Evolutionary conservation across 2,329 filamentous ascomycete genomes (phyloP), one percentile per base, ranked within the genome.

Genomic region (Delphinella strobiligena): DNA sequence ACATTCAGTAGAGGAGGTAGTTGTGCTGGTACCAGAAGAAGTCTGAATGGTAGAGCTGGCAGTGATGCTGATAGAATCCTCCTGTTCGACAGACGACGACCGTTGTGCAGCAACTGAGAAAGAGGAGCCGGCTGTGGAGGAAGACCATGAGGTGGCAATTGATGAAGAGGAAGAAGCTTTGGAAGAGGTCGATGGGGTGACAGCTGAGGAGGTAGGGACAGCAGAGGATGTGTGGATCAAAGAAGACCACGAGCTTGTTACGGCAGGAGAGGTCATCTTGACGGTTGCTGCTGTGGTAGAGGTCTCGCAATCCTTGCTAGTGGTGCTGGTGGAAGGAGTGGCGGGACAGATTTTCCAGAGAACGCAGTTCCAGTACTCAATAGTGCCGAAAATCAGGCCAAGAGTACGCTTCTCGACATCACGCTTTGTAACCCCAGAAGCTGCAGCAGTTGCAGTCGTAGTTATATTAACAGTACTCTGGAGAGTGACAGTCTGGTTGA

Each of bases 1-100:
- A 44, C 54, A 58, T 16, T 49, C 41, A n/a, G 50, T 44, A 24
- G 41, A 45, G 10, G 54, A 47, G 16, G 52, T 55, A 38, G 47
- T 50, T 17, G 47, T 48, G 12, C 38, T 18, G 31, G 48, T 48
- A 8, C 39, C 42, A 16, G 45, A 34, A 31, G 27, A 11, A 27
- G 22, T 27, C 22, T 27, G 22, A 7, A 27, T 27, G 12, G 35
- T 34, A 15, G 34, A 22, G 29, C 34, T 37, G 34, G 33, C 33
- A 22, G 38, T 29, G 24, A 11, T 22, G 10, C 17, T n/a, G 16
- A 19, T 41, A 27, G 12, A 12, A n/a, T n/a, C n/a, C n/a, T n/a
- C n/a, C n/a, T n/a, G n/a, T n/a, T n/a, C n/a, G n/a, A n/a, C n/a
- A n/a, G n/a, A n/a, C n/a, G n/a, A n/a, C n/a, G n/a, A n/a, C n/a